phyloP scores from a whole-genome alignment of 441 rosid genomes.

The Populus hybrid region DNA sequence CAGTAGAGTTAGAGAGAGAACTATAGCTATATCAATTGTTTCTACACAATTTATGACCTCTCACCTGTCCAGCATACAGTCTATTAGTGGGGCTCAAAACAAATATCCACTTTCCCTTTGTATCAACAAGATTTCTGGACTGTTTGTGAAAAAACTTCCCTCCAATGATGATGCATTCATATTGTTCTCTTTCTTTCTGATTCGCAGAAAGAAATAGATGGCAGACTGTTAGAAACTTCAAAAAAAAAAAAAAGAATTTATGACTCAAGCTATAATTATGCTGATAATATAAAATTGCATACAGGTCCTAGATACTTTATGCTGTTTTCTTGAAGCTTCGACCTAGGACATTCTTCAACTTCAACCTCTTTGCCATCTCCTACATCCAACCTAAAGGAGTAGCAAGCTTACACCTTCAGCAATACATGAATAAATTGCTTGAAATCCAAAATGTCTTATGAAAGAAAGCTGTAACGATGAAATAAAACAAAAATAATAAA shows the following conservation, averaged over 20 bases:
- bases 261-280: neutral
- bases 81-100: slow-evolving; percentile 78
- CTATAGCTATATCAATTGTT: neutral
- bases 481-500: too few relatives aligned
- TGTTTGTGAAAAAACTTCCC: slow-evolving; percentile 68
- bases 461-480: neutral
- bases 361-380: slow-evolving; percentile 84
- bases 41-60: slow-evolving; percentile 12
- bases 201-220: neutral
- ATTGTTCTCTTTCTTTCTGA: slow-evolving; percentile 86
- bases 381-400: slow-evolving; percentile 66
- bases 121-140: slow-evolving; percentile 50
- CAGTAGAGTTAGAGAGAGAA: neutral
- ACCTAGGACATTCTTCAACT: slow-evolving; percentile 58
- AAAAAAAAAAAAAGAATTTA: neutral
- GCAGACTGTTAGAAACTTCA: slow-evolving; percentile 8
- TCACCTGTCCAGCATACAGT: slow-evolving; percentile 72
- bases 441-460: neutral
- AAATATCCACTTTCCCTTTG: slow-evolving; percentile 73
- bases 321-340: slow-evolving; percentile 68
- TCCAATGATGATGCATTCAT: slow-evolving; percentile 50
- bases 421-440: neutral
- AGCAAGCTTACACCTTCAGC: slow-evolving; percentile 9
- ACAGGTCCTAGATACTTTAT: slow-evolving; percentile 91
- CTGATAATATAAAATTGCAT: slow-evolving; percentile 19